Base-by-base conservation (phyloP, 164 flowering plant species). In the Berberis vulgaris region DNA sequence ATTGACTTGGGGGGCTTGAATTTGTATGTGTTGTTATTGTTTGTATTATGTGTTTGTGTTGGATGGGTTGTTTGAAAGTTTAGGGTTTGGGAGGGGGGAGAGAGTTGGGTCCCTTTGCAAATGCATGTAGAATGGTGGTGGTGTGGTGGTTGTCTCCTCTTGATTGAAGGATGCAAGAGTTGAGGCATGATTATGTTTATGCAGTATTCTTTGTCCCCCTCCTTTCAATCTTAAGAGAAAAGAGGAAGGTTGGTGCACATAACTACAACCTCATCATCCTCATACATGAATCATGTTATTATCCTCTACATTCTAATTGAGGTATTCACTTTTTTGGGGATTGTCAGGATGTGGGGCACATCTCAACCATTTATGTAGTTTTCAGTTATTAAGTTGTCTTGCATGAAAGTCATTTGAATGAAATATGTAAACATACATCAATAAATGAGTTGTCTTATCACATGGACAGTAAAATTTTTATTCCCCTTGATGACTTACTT, bases 161-260 rank as follows among this genome's bases (percentile, higher is more conserved):
- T 60, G 67, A 69, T 74, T 78, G 67, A 71, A 62, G 72, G 71
- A 73, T 58, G 64, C 45, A 77, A 72, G 66, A 66, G 54, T 60
- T 52, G n/a, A 10, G 69, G 49, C 65, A 80, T 79, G 71, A 82
- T 82, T 81, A 58, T 78, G 86, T 84, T 80, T 68, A 60, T 49
- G 46, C 3, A 65, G 57, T 41, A 65, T 54, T 61, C 74, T 70
- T 62, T 78, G 74, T 71, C 66, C 77, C 79, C 75, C 71, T 52
- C 54, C 68, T 67, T 69, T 65, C 43, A 57, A 62, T 73, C 69
- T 65, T 49, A 62, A 54, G 41, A 47, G 45, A 47, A 43, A 5
- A 42, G 42, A 60, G 5, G 64, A 53, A 63, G 49, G 26, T 26
- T 26, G 26, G 41, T 6, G 41, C 45, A 69, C 9, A 45, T 64